These are phyloP conservation scores for Rhodofomes roseus DNA, from an alignment of 1,284 basidiomycete genomes.

Conservation along the genomic window DNA sequence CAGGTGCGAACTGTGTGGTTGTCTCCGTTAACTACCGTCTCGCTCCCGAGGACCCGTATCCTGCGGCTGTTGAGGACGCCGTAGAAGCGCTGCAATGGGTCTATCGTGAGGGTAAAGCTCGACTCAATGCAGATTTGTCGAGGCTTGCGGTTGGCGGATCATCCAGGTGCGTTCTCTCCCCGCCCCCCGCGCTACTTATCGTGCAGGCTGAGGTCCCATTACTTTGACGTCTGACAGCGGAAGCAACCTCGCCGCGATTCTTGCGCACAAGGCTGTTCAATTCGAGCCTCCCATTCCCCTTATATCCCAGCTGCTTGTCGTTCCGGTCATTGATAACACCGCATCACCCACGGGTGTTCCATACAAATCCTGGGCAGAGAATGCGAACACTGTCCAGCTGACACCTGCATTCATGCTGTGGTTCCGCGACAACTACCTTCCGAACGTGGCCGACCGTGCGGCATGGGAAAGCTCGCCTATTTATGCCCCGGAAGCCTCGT, in stretches of 20 bases:
- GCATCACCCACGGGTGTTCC: slow-evolving; percentile 37
- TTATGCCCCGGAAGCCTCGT: slow-evolving; percentile 54
- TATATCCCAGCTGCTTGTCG: slow-evolving; percentile 61
- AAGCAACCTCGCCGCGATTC: slow-evolving; percentile 66
- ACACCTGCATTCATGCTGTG: slow-evolving; percentile 64
- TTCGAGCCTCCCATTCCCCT: slow-evolving; percentile 50
- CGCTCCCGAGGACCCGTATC: slow-evolving; percentile 72
- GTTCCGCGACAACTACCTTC: slow-evolving; percentile 68
- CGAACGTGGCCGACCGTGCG: slow-evolving; percentile 51
- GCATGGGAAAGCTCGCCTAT: slow-evolving; percentile 71
- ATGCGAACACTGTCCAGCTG: slow-evolving; percentile 57
- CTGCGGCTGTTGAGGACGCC: slow-evolving; percentile 71
- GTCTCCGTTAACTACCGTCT: slow-evolving; percentile 72
- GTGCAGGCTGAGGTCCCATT: too few species aligned
- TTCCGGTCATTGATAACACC: slow-evolving; percentile 71
- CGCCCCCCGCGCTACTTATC: neutral
- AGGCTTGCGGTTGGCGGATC: slow-evolving; percentile 61
- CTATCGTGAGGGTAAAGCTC: slow-evolving; percentile 36
- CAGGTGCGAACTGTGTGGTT: slow-evolving; percentile 52
- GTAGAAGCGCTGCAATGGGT: slow-evolving; percentile 67
- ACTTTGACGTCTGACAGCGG: slow-evolving; percentile 39
- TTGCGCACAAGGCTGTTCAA: slow-evolving; percentile 59
- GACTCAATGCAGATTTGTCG: slow-evolving; percentile 37
- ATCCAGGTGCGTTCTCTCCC: slow-evolving; percentile 45
- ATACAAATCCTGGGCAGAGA: slow-evolving; percentile 54